phyloP scores from a whole-genome alignment of 371 early-diverging fungal species.

The Saksenaea vasiformis region DNA sequence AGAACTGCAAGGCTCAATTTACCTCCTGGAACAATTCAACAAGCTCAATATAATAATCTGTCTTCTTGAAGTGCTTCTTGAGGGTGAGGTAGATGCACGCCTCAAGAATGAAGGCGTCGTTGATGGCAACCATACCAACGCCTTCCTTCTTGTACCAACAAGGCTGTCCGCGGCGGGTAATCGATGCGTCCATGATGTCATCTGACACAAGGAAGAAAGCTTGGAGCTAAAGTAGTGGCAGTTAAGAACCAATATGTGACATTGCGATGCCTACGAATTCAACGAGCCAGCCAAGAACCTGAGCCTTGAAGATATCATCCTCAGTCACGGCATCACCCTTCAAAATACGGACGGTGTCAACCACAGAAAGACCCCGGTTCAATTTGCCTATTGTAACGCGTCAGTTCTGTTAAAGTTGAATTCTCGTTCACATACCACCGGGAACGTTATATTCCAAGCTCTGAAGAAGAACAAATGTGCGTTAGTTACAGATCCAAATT shows the following conservation, averaged over 20 bases:
- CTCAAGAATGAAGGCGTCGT: slow-evolving; percentile 94
- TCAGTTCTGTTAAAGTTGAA: neutral
- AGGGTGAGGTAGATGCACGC: slow-evolving; percentile 87
- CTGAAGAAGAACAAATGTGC: slow-evolving; percentile 30
- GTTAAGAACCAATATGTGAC: neutral
- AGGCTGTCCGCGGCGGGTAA: slow-evolving; percentile 93
- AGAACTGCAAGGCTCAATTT: neutral
- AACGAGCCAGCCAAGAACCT: slow-evolving; percentile 93
- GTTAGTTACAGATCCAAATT: neutral
- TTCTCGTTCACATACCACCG: slow-evolving; percentile 60
- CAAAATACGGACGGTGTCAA: slow-evolving; percentile 83
- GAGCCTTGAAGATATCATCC: slow-evolving; percentile 85
- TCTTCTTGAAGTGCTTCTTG: slow-evolving; percentile 87
- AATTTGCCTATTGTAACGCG: slow-evolving; percentile 75
- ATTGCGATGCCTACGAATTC: slow-evolving; percentile 87
- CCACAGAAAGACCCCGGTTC: slow-evolving; percentile 96
- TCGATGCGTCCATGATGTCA: slow-evolving; percentile 97
- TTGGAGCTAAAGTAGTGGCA: slow-evolving; percentile 72
- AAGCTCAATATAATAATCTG: slow-evolving; percentile 84
- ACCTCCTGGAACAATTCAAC: slow-evolving; percentile 93
- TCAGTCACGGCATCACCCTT: slow-evolving; percentile 69
- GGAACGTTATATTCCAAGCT: slow-evolving; percentile 78
- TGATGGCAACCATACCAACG: slow-evolving; percentile 93
- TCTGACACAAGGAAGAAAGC: slow-evolving; percentile 97
- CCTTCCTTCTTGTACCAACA: slow-evolving; percentile 90